Conservation (phyloP, 208 protist genomes). For the Sergeia podlipaevii region DNA sequence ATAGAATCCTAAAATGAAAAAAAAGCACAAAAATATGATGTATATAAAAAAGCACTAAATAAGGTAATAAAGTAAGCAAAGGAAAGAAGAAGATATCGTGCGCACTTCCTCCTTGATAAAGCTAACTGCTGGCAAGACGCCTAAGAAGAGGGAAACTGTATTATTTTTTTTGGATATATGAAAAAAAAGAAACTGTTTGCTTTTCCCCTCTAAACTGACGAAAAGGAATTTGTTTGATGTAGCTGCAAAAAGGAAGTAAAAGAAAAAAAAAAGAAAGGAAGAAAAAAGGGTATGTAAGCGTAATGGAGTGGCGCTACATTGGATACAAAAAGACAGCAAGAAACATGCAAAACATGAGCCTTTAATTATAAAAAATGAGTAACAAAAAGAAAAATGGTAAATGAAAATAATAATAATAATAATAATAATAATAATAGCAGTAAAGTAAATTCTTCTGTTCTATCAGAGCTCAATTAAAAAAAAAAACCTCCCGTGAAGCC, state of each 20-base stretch:
- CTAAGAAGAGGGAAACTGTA: too few relatives aligned
- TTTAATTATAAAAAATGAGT: background rate
- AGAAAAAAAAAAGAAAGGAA: background rate
- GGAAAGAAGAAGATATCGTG: slow-evolving; percentile 1
- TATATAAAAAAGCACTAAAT: slow-evolving; percentile 4
- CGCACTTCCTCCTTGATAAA: too few relatives aligned
- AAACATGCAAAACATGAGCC: background rate
- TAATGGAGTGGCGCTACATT: background rate
- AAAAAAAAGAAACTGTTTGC: too few relatives aligned
- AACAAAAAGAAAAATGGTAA: slow-evolving; percentile 2
- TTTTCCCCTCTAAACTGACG: too few relatives aligned
- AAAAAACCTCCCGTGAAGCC: too few relatives aligned
- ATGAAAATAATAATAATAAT: background rate
- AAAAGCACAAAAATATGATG: slow-evolving; percentile 1
- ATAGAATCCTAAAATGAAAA: too few relatives aligned
- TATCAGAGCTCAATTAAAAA: too few relatives aligned
- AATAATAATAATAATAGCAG: too few relatives aligned
- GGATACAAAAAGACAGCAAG: background rate
- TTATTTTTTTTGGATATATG: too few relatives aligned
- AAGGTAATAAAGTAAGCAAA: slow-evolving; percentile 4
- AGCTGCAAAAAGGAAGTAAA: slow-evolving; percentile 2
- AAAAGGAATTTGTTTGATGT: too few relatives aligned
- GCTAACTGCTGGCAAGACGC: too few relatives aligned
- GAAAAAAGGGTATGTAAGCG: background rate
- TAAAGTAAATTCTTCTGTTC: too few relatives aligned